Conservation (phyloP, 2,329 filamentous ascomycete genomes). For the Cercospora sp. region DNA sequence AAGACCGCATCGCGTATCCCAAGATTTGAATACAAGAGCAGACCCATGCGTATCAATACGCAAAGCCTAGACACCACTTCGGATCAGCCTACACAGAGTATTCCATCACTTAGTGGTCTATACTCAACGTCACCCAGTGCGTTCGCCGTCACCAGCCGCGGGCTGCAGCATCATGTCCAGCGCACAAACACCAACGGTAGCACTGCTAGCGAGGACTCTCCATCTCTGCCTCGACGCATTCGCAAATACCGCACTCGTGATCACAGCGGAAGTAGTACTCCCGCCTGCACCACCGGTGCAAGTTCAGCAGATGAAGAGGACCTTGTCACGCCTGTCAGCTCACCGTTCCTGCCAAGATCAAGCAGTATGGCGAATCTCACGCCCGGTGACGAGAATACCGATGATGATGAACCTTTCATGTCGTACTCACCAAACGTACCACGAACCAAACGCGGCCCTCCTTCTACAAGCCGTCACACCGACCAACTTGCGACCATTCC, state of each 20-base stretch:
- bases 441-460: constrained; percentile 14
- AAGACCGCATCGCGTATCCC: constrained; percentile 35
- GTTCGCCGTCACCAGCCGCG: constrained; percentile 33
- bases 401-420: not conserved
- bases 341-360: constrained; percentile 9
- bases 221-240: not conserved
- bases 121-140: constrained; percentile 23
- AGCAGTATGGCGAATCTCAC: constrained; percentile 4
- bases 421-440: constrained; percentile 5
- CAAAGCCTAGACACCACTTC: not conserved
- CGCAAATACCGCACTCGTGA: not conserved
- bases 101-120: constrained; percentile 16
- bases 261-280: constrained; percentile 29
- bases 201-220: constrained; percentile 19
- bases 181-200: constrained; percentile 24
- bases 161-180: constrained; percentile 28
- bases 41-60: constrained; percentile 29
- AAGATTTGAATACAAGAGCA: constrained; percentile 31
- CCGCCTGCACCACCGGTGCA: constrained; percentile 25
- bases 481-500: constrained; percentile 32
- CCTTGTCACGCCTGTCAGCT: constrained; percentile 26
- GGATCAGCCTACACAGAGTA: not conserved
- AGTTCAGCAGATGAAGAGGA: constrained; percentile 32
- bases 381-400: not conserved
- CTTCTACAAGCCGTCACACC: constrained; percentile 32